Percentiles rank a stretch among this genome's conserved stretches.
Evolutionary conservation across 805 yeast species (phyloP).

Genomic region (Kuraishia borneana): DNA sequence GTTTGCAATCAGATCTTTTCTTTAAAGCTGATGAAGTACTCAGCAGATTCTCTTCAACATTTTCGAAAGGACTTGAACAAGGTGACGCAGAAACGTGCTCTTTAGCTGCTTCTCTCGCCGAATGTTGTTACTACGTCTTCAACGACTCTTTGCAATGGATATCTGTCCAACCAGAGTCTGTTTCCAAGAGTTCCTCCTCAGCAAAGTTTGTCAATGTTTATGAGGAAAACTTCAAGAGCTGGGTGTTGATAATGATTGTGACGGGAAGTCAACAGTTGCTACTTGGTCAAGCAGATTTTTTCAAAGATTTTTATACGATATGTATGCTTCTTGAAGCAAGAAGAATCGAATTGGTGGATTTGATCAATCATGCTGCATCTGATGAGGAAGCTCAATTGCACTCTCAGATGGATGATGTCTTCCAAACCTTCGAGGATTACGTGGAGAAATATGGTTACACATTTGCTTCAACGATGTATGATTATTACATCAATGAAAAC

Average conservation of each 20-base stretch:
- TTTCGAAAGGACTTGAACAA: neutral
- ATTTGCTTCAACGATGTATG: slow-evolving; percentile 58
- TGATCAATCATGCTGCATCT: slow-evolving; percentile 7
- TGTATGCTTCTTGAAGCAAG: slow-evolving; percentile 40
- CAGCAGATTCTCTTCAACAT: neutral
- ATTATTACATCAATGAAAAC: slow-evolving; percentile 40
- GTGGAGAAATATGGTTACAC: slow-evolving; percentile 53
- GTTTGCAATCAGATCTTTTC: neutral
- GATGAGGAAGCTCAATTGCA: slow-evolving; percentile 18
- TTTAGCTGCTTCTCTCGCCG: neutral
- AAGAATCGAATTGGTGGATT: slow-evolving; percentile 15
- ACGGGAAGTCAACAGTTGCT: slow-evolving; percentile 39
- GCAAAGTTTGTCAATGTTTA: neutral
- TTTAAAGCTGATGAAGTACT: neutral
- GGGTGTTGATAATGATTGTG: slow-evolving; percentile 33
- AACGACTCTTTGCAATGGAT: slow-evolving; percentile 2
- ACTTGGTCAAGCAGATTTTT: slow-evolving; percentile 50
- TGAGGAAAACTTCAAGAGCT: neutral
- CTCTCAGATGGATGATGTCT: neutral
- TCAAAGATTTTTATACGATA: slow-evolving; percentile 53
- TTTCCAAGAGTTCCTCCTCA: neutral
- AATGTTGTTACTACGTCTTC: slow-evolving; percentile 1
- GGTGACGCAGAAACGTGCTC: neutral
- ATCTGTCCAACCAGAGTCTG: neutral
- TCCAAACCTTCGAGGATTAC: slow-evolving; percentile 29